Evolutionary conservation across 495 filamentous ascomycete genomes (phyloP), one percentile per base, ranked within the genome.

Genomic region (Neurospora sp.): DNA sequence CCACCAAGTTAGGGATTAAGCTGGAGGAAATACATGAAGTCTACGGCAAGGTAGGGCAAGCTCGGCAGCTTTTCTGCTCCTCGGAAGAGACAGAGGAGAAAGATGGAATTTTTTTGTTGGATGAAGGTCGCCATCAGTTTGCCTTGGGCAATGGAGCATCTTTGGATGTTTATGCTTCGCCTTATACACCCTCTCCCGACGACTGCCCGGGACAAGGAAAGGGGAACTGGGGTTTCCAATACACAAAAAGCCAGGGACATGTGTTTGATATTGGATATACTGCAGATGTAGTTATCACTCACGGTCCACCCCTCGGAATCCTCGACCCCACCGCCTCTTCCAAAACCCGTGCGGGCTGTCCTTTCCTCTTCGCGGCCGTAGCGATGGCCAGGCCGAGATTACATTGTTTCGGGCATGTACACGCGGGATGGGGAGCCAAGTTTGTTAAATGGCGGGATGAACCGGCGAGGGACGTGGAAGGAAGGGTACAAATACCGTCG

Each of bases 91-190:
- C 8, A 45, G 11, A 45, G 39, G 13, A 40, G 19, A 45, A 45
- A 1, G 19, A 45, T 3, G 42, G 42, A 8, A 43, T 43, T 43
- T 43, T 9, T 7, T n/a, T 43, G 19, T 7, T 43, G 42, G 42
- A 45, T 21, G 42, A 21, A 3, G 42, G 42, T 4, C 42, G 42
- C 4, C 42, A 45, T 45, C 1, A 45, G 1, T 90, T 93, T 75
- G 77, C 69, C 4, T 81, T 93, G 2, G 76, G 74, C 3, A 91
- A 85, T 74, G 89, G 90, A 11, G 90, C 89, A 0, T 77, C 43
- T 13, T 83, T 94, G 31, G 89, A 81, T 1, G 83, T 94, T 4
- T 94, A 93, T 71, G 89, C 90, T 9, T 91, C 88, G 17, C 90
- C 92, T 0, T 94, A 89, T 71, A 89, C 88, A 36, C 89, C 91